A percentile compares a stretch with the other conserved stretches of the same genome.
Evolutionary conservation across 768 basidiomycete genomes (phyloP).

Genomic region (Rhizopogon sp.): DNA sequence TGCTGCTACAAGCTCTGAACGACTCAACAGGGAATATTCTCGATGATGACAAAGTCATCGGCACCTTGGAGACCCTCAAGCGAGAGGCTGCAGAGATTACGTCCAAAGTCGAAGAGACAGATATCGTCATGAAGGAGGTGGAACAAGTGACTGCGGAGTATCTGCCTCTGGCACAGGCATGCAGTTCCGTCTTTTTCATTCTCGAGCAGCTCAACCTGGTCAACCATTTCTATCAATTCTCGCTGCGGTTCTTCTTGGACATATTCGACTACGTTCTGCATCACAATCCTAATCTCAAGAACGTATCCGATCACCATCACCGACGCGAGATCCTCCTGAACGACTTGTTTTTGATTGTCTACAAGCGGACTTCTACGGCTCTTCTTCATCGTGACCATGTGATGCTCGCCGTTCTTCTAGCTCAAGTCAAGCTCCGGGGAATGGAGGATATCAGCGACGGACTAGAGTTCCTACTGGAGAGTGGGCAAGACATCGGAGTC

Average conservation of each 20-base stretch:
- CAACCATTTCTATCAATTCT: constrained; percentile 99
- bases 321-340: constrained; percentile 79
- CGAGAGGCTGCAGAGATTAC: constrained; percentile 95
- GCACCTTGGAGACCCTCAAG: constrained; percentile 93
- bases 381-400: constrained; percentile 87
- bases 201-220: constrained; percentile 90
- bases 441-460: constrained; percentile 79
- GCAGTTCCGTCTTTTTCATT: constrained; percentile 96
- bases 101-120: constrained; percentile 93
- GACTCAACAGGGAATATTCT: constrained; percentile 96
- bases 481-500: constrained; percentile 56
- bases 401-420: constrained; percentile 85
- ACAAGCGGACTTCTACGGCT: constrained; percentile 84
- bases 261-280: constrained; percentile 95
- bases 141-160: constrained; percentile 95
- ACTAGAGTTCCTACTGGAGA: constrained; percentile 88
- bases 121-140: constrained; percentile 92
- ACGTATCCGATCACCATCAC: constrained; percentile 62
- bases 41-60: constrained; percentile 98
- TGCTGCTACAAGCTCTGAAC: constrained; percentile 91
- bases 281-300: constrained; percentile 85
- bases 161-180: constrained; percentile 89
- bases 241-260: constrained; percentile 94
- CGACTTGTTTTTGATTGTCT: constrained; percentile 87
- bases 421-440: constrained; percentile 83